Evolutionary conservation across 805 yeast species (phyloP).

Genomic region (Myxozyma neotropica): DNA sequence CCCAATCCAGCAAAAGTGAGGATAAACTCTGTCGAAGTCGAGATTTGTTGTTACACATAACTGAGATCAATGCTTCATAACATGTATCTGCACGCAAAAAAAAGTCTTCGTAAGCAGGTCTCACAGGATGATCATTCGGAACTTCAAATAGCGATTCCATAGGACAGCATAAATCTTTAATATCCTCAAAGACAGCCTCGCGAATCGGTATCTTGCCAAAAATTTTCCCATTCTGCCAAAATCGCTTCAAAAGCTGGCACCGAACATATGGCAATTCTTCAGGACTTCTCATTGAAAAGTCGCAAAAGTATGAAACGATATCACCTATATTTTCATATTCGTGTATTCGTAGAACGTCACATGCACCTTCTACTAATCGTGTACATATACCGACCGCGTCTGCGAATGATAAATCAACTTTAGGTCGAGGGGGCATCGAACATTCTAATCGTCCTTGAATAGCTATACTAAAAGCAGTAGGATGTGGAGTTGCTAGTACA

Average conservation of each 20-base stretch:
- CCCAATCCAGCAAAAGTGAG: slow-evolving; percentile 63
- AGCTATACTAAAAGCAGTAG: slow-evolving; percentile 26
- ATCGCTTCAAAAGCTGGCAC: slow-evolving; percentile 3
- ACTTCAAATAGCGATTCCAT: slow-evolving; percentile 14
- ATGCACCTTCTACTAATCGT: slow-evolving; percentile 4
- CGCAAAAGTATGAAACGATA: slow-evolving; percentile 12
- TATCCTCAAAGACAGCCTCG: slow-evolving; percentile 14
- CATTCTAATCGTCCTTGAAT: slow-evolving; percentile 31
- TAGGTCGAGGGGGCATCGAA: slow-evolving; percentile 31
- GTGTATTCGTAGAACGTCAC: slow-evolving; percentile 3
- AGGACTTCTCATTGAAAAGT: slow-evolving; percentile 14
- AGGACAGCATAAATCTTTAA: slow-evolving; percentile 20
- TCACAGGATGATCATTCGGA: slow-evolving; percentile 3
- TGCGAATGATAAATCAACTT: neutral
- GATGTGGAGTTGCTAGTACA: slow-evolving; percentile 1
- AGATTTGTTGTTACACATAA: slow-evolving; percentile 68
- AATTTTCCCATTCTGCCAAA: slow-evolving; percentile 4
- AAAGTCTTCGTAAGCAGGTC: slow-evolving; percentile 9
- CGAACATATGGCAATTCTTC: slow-evolving; percentile 29
- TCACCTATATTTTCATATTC: slow-evolving; percentile 14
- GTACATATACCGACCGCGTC: slow-evolving; percentile 2
- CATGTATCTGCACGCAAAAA: slow-evolving; percentile 26
- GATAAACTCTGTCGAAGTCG: slow-evolving; percentile 78
- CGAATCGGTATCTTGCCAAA: slow-evolving; percentile 18
- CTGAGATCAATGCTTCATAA: slow-evolving; percentile 54